These are phyloP conservation scores for Thielaviopsis euricoi DNA, from an alignment of 2,329 filamentous ascomycete species.

Conservation along the genomic window DNA sequence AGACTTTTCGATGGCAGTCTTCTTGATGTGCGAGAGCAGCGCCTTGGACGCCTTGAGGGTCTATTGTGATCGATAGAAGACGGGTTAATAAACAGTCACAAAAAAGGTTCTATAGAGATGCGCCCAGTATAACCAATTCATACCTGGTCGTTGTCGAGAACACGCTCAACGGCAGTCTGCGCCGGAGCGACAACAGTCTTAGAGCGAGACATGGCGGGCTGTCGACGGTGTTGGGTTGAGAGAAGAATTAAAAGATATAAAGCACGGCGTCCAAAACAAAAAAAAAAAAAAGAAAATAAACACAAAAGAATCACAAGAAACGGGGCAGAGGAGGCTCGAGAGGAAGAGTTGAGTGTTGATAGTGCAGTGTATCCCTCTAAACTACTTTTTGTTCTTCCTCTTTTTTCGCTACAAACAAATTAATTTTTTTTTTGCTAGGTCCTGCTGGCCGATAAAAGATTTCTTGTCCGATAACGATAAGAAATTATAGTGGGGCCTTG, in stretches of 20 bases:
- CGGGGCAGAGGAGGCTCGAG: neutral
- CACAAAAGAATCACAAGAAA: neutral
- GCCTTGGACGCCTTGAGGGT: conserved; percentile 47
- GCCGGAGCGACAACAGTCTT: conserved; percentile 7
- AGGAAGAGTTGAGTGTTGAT: neutral
- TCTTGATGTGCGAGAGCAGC: conserved; percentile 44
- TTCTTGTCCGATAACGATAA: conserved; percentile 12
- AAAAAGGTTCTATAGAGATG: no score
- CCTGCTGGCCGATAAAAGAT: conserved; percentile 11
- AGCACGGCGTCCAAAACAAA: neutral
- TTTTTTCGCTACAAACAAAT: neutral
- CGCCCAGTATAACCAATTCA: no score
- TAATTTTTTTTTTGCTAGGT: conserved; percentile 4
- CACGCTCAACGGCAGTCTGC: conserved; percentile 1
- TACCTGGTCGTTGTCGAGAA: conserved; percentile 8
- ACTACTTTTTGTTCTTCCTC: neutral
- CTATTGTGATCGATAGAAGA: conserved; percentile 25
- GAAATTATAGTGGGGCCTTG: conserved; percentile 4
- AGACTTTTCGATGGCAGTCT: conserved; percentile 31
- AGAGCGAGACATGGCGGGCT: conserved; percentile 8
- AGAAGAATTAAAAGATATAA: neutral
- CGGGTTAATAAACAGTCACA: no score
- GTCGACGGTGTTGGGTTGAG: neutral
- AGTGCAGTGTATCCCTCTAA: neutral
- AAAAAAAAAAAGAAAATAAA: neutral